Base-by-base conservation (phyloP, 768 basidiomycete species). In the Cystobasidium ongulense region DNA sequence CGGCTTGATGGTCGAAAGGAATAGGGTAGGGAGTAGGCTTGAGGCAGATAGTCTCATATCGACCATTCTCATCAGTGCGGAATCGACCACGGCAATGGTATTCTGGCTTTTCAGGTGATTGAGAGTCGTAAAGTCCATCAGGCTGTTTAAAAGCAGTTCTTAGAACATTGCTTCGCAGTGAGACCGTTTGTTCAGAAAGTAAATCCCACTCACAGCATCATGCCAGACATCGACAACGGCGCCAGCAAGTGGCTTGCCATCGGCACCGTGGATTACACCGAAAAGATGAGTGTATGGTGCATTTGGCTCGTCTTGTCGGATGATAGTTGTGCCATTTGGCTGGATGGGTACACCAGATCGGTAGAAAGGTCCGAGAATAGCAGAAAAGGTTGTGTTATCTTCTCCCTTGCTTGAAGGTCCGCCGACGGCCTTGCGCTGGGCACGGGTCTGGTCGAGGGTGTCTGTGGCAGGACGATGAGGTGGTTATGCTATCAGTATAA, bases 331-430 rank as follows among this genome's bases (percentile, higher is more conserved):
- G 0, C 77, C 77, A 54, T 80, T 80, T 7, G 65, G 59, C 38
- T 77, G 70, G 0, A 41, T 8, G 0, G 77, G 76, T 0, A 77
- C 79, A 17, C 74, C 73, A 1, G 70, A 27, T 23, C 76, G 70
- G 63, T 77, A 80, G 75, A 79, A 79, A 2, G 79, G 77, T 5
- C 78, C 78, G 23, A 79, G 74, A 63, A 80, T 79, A 21, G 76
- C 77, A 10, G 73, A 74, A 17, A 65, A 52, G 4, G 79, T 78
- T 8, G 74, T 50, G 8, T 63, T 63, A 11, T 50, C 46, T 15
- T 43, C 75, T 7, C 43, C 59, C 21, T 70, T 50, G 67, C 74
- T 57, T 57, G 73, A 15, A 54, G 65, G 7, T 46, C 65, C 59
- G 75, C 73, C 57, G 63, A 41, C 35, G n/a, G 67, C 50, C 38